Percentiles rank a stretch among this genome's conserved stretches.
phyloP scores from a whole-genome alignment of 2,329 filamentous ascomycete genomes.

The Pseudovirgaria hyperparasitica region DNA sequence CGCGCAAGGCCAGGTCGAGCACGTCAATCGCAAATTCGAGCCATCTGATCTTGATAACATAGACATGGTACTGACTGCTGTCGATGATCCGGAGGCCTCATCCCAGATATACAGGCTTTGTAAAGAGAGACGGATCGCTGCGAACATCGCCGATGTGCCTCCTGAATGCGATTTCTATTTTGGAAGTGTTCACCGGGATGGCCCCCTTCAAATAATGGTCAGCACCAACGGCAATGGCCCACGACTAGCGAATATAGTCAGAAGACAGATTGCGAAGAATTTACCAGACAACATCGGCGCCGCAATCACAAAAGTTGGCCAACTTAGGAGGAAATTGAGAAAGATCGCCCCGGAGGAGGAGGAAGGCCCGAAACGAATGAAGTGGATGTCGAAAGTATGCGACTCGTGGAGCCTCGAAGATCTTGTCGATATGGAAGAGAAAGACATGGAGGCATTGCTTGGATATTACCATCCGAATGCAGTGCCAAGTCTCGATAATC shows the following conservation, averaged over 20 bases:
- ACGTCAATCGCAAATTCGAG: conserved; percentile 74
- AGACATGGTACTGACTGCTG: conserved; percentile 83
- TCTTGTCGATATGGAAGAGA: conserved; percentile 66
- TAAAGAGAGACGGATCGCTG: conserved; percentile 69
- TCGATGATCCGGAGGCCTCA: conserved; percentile 89
- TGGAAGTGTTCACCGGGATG: conserved; percentile 87
- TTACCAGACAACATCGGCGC: conserved; percentile 71
- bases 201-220: conserved; percentile 95
- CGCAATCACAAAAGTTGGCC: conserved; percentile 75
- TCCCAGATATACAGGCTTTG: conserved; percentile 86
- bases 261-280: conserved; percentile 63
- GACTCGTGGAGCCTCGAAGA: conserved; percentile 77
- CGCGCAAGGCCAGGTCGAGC: conserved; percentile 58
- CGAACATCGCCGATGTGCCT: conserved; percentile 95
- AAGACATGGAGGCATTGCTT: conserved; percentile 71
- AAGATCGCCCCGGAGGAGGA: conserved; percentile 58
- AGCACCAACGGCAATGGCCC: conserved; percentile 96
- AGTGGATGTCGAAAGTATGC: conserved; percentile 89
- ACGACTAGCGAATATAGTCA: conserved; percentile 73
- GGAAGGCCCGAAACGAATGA: conserved; percentile 79
- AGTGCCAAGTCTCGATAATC: conserved; percentile 30
- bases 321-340: conserved; percentile 65
- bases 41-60: conserved; percentile 69
- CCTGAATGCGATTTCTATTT: conserved; percentile 99
- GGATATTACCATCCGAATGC: conserved; percentile 49